Evolutionary conservation across 345 rosid species (phyloP).

Genomic region (Ailanthus altissimus): DNA sequence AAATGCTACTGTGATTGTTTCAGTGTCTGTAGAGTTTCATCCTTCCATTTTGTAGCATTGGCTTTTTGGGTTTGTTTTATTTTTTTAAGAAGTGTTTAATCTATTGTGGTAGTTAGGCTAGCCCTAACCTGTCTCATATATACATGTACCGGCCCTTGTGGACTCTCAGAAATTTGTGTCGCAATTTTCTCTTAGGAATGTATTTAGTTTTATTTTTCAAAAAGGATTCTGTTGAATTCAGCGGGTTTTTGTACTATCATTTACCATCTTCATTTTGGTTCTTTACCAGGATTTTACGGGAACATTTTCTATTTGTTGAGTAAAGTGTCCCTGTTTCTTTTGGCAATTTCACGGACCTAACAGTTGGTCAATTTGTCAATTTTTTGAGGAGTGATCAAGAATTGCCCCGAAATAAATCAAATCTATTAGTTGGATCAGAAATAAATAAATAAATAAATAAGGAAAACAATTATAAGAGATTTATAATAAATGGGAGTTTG

Average conservation of each 20-base stretch:
- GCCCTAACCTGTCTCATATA: slow-evolving; percentile 28
- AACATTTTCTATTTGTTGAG: too few relatives aligned
- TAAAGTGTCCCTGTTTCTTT: too few relatives aligned
- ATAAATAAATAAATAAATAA: too few relatives aligned
- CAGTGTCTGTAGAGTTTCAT: slow-evolving; percentile 32
- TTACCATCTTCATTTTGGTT: background rate
- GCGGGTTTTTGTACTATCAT: background rate
- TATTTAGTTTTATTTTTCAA: slow-evolving; percentile 3
- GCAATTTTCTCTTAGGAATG: slow-evolving; percentile 16
- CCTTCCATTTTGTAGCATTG: slow-evolving; percentile 30
- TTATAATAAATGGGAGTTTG: too few relatives aligned
- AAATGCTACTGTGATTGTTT: slow-evolving; percentile 10
- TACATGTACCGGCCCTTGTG: slow-evolving; percentile 16
- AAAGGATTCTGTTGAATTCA: slow-evolving; percentile 11
- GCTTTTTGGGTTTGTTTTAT: slow-evolving; percentile 21
- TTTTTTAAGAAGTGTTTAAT: slow-evolving; percentile 1
- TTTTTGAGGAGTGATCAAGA: too few relatives aligned
- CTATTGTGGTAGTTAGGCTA: slow-evolving; percentile 29
- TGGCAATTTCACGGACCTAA: too few relatives aligned
- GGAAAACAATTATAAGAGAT: too few relatives aligned
- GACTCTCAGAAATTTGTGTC: slow-evolving; percentile 23
- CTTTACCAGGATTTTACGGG: too few relatives aligned
- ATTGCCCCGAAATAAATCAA: too few relatives aligned
- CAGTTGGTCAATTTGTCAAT: too few relatives aligned
- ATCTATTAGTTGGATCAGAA: too few relatives aligned